A percentile compares a stretch with the other conserved stretches of the same genome.
phyloP scores from a whole-genome alignment of 169 alveolate species.

The Miamiensis avidus region DNA sequence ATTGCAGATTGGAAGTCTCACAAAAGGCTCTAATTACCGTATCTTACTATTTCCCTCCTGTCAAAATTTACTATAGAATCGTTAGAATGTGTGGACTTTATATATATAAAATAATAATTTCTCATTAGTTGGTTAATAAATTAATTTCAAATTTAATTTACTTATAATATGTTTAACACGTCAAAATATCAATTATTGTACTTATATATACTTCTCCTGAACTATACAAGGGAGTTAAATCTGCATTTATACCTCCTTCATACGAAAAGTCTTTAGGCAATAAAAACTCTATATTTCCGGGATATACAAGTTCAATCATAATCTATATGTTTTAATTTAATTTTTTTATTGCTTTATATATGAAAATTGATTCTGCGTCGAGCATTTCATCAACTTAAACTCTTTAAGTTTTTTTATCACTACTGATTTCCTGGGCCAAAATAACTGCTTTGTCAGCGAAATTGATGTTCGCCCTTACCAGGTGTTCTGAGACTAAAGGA shows the following conservation, averaged over 20 bases:
- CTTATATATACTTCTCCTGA: conserved; percentile 87
- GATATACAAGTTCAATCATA: conserved; percentile 80
- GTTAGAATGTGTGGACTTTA: conserved; percentile 76
- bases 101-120: too few relatives aligned
- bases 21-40: conserved; percentile 69
- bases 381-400: conserved; percentile 78
- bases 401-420: conserved; percentile 42
- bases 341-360: conserved; percentile 85
- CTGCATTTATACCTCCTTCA: conserved; percentile 52
- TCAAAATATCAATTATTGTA: conserved; percentile 79
- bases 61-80: conserved; percentile 68
- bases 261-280: conserved; percentile 63
- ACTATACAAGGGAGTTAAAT: conserved; percentile 71
- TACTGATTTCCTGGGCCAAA: conserved; percentile 66
- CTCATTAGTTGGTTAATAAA: not conserved
- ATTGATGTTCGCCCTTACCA: conserved; percentile 73
- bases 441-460: conserved; percentile 88
- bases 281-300: conserved; percentile 80
- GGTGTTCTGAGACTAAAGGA: conserved; percentile 67
- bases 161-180: conserved; percentile 82
- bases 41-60: conserved; percentile 65
- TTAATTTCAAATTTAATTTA: too few relatives aligned
- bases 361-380: conserved; percentile 83
- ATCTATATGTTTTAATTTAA: conserved; percentile 72
- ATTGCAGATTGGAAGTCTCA: conserved; percentile 74